A percentile compares a stretch with the other conserved stretches of the same genome.
phyloP scores from a whole-genome alignment of 305 asterid genomes.

The Rubia tinctorum region DNA sequence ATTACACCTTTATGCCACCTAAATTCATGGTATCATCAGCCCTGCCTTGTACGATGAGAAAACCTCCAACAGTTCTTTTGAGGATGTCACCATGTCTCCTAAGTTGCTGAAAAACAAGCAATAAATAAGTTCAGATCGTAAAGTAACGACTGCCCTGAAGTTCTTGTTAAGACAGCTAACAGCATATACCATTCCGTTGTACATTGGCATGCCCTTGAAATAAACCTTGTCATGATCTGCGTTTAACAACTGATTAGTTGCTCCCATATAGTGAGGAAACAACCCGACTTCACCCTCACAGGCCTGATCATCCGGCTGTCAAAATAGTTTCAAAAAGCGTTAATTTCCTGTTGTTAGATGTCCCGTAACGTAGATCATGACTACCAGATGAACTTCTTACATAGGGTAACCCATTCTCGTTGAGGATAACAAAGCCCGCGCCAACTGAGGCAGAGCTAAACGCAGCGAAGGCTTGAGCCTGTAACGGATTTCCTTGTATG shows the following conservation, averaged over 20 bases:
- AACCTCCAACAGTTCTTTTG: conserved; percentile 75
- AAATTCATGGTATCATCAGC: conserved; percentile 99
- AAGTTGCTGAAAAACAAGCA: conserved; percentile 52
- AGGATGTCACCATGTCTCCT: conserved; percentile 92
- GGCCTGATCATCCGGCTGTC: conserved; percentile 73
- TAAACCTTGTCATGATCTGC: conserved; percentile 87
- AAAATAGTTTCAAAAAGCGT: conserved; percentile 12
- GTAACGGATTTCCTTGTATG: conserved; percentile 71
- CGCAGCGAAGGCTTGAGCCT: conserved; percentile 91
- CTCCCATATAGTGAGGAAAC: conserved; percentile 76
- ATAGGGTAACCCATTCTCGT: conserved; percentile 68
- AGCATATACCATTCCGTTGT: conserved; percentile 68
- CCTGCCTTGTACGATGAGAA: conserved; percentile 70
- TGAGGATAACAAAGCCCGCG: conserved; percentile 69
- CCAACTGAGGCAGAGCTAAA: conserved; percentile 84
- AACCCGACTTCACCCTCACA: conserved; percentile 90
- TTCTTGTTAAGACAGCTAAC: conserved; percentile 5
- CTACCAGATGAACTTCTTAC: conserved; percentile 41
- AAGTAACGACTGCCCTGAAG: not conserved
- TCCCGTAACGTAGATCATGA: not conserved
- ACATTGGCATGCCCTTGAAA: conserved; percentile 86
- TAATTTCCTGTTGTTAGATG: not conserved
- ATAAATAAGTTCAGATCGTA: not conserved
- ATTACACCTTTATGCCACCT: conserved; percentile 84
- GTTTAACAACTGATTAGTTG: conserved; percentile 73